These are phyloP conservation scores for Saccharomycopsis hybrid DNA, from an alignment of 1,139 yeast species.

Conservation along the genomic window DNA sequence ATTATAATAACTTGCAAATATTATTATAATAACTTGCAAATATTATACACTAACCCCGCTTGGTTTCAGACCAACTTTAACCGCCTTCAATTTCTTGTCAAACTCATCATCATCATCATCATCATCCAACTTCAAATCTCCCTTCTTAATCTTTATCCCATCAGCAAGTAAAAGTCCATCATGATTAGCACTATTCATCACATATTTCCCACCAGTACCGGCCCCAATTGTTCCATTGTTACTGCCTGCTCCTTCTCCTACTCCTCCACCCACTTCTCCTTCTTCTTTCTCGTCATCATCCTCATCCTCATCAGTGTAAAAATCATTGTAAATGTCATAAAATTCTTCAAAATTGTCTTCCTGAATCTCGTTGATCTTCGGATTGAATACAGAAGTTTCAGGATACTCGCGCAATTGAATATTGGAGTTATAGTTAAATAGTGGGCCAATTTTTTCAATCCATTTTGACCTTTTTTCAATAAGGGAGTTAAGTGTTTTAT, in stretches of 20 bases:
- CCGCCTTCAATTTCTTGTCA: slow-evolving; percentile 1
- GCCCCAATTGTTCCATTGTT: too few relatives aligned
- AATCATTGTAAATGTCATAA: slow-evolving; percentile 27
- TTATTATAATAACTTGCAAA: too few relatives aligned
- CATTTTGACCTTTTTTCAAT: slow-evolving; percentile 84
- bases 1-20: too few relatives aligned
- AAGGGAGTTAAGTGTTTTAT: slow-evolving; percentile 69
- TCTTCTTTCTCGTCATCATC: slow-evolving; percentile 48
- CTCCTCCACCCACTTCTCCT: slow-evolving; percentile 28
- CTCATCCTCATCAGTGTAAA: slow-evolving; percentile 35
- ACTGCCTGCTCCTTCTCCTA: too few relatives aligned
- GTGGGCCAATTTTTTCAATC: slow-evolving; percentile 84
- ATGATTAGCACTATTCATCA: background rate
- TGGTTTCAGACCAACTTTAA: background rate
- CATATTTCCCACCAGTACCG: background rate
- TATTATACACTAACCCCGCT: too few relatives aligned
- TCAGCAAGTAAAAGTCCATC: slow-evolving; percentile 17
- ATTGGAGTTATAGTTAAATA: slow-evolving; percentile 58
- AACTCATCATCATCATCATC: slow-evolving; percentile 6
- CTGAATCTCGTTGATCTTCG: slow-evolving; percentile 32
- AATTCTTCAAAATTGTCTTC: slow-evolving; percentile 40
- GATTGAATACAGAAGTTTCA: slow-evolving; percentile 45
- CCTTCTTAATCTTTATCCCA: slow-evolving; percentile 15
- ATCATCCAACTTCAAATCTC: slow-evolving; percentile 16
- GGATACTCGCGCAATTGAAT: slow-evolving; percentile 64